phyloP scores from a whole-genome alignment of 1,284 basidiomycete genomes.

The Cystobasidium slooffiae region DNA sequence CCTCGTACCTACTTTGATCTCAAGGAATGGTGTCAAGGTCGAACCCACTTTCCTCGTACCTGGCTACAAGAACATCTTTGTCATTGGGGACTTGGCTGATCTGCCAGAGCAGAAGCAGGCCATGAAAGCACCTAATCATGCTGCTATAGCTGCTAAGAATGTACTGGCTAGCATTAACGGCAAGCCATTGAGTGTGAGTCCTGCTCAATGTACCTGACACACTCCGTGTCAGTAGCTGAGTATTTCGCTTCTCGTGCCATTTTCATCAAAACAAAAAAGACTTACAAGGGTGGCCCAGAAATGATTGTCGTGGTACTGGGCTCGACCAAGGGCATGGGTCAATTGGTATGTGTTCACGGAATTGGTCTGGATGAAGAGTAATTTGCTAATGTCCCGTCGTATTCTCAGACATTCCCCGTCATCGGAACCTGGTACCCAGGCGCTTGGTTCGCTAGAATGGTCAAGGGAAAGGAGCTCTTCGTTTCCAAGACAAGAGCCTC shows the following conservation, averaged over 20 bases:
- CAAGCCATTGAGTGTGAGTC: conserved; percentile 19
- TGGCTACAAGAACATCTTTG: conserved; percentile 34
- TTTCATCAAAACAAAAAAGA: background rate
- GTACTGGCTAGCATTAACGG: conserved; percentile 28
- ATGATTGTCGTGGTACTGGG: conserved; percentile 31
- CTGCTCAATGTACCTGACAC: background rate
- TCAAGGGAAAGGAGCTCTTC: conserved; percentile 43
- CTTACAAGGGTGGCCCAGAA: conserved; percentile 27
- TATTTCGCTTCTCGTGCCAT: background rate
- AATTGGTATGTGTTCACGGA: conserved; percentile 5
- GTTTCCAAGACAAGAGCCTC: conserved; percentile 17
- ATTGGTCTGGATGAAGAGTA: background rate
- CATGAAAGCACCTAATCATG: conserved; percentile 23
- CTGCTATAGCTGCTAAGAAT: conserved; percentile 30
- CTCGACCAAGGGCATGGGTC: conserved; percentile 16
- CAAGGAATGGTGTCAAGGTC: conserved; percentile 34
- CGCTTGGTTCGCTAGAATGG: conserved; percentile 30
- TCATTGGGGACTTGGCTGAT: conserved; percentile 38
- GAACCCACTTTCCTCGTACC: conserved; percentile 29
- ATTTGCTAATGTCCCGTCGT: background rate
- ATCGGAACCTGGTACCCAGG: conserved; percentile 24
- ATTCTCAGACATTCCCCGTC: conserved; percentile 25
- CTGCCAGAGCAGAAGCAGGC: conserved; percentile 43
- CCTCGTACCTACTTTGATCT: conserved; percentile 10
- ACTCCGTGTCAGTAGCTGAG: background rate